Evolutionary conservation across 192 early-diverging fungal genomes (phyloP).

Genomic region (Backusella australiensis): DNA sequence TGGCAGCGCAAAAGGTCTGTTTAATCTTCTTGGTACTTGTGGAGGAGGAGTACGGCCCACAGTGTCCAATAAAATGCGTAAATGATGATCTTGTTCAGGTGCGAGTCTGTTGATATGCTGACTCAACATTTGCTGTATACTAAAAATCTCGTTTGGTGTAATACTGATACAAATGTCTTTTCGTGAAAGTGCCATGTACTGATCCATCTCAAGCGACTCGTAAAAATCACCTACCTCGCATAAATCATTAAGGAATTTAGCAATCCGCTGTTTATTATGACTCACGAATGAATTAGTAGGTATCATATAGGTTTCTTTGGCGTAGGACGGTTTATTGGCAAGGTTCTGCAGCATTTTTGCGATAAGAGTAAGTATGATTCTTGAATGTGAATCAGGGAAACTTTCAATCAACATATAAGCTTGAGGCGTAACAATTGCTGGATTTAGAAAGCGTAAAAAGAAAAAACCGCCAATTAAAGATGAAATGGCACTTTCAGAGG

Average conservation of each 20-base stretch:
- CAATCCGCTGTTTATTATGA: conserved; percentile 76
- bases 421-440: conserved; percentile 93
- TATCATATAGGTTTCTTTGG: conserved; percentile 90
- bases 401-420: conserved; percentile 87
- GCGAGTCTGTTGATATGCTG: conserved; percentile 79
- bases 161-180: conserved; percentile 86
- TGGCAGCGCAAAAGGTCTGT: conserved; percentile 65
- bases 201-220: conserved; percentile 95
- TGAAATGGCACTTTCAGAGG: conserved; percentile 79
- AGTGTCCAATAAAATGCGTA: conserved; percentile 74
- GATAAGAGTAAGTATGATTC: conserved; percentile 82
- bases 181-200: conserved; percentile 91
- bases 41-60: conserved; percentile 60
- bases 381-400: conserved; percentile 69
- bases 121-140: conserved; percentile 77
- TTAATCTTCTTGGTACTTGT: conserved; percentile 76
- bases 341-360: conserved; percentile 95
- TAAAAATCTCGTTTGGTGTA: conserved; percentile 92
- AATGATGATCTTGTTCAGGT: conserved; percentile 72
- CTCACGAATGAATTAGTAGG: conserved; percentile 86
- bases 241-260: conserved; percentile 82
- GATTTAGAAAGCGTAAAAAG: conserved; percentile 92
- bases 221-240: conserved; percentile 95
- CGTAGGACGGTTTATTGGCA: conserved; percentile 88
- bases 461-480: conserved; percentile 96